Conservation (phyloP, 768 basidiomycete species). For the Gloeopeniophorella convolvens region DNA sequence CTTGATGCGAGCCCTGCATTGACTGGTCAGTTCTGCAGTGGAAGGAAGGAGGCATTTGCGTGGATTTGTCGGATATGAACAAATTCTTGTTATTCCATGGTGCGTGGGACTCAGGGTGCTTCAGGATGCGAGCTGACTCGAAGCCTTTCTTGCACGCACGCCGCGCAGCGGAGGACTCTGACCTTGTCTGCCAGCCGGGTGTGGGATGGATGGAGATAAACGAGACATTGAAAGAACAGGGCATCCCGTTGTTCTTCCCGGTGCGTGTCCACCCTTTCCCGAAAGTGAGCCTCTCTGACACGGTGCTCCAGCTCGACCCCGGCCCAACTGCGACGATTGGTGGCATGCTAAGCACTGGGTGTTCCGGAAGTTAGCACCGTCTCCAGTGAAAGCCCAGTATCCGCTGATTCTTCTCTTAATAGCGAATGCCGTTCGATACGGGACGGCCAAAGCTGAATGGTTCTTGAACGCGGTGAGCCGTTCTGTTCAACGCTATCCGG, state of each 20-base stretch:
- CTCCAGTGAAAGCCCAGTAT: no score
- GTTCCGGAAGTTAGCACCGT: slow-evolving; percentile 61
- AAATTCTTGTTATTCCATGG: slow-evolving; percentile 72
- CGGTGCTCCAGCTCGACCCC: slow-evolving; percentile 52
- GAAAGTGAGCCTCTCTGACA: neutral
- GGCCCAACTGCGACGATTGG: slow-evolving; percentile 78
- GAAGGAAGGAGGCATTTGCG: slow-evolving; percentile 59
- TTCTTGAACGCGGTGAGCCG: slow-evolving; percentile 70
- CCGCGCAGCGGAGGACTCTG: slow-evolving; percentile 55
- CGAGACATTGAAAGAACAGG: slow-evolving; percentile 55
- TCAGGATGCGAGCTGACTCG: no score
- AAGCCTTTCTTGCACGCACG: neutral
- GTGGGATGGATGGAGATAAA: slow-evolving; percentile 69
- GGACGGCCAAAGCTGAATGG: slow-evolving; percentile 88
- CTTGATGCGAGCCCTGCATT: neutral
- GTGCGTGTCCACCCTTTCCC: slow-evolving; percentile 30
- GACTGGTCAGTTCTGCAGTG: neutral
- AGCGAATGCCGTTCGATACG: slow-evolving; percentile 82
- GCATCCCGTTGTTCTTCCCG: slow-evolving; percentile 81
- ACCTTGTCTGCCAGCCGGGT: slow-evolving; percentile 71
- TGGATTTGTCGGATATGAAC: slow-evolving; percentile 78
- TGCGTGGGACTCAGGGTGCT: slow-evolving; percentile 24
- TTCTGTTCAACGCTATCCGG: neutral
- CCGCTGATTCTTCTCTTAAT: neutral
- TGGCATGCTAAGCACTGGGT: slow-evolving; percentile 83